Conservation (phyloP, 2,329 filamentous ascomycete genomes). For the Paraphaeosphaeria minitans region DNA sequence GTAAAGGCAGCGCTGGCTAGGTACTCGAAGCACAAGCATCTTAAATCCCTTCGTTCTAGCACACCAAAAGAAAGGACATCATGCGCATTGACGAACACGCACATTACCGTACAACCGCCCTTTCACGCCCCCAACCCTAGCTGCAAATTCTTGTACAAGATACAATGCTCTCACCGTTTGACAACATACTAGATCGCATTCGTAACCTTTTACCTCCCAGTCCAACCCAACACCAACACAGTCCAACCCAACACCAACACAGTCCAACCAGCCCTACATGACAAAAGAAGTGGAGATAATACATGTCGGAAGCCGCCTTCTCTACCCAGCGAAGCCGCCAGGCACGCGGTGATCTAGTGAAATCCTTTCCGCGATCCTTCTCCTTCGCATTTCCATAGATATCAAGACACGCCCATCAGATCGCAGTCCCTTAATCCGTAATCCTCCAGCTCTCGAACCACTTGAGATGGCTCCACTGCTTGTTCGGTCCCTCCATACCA, state of each 20-base stretch:
- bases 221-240: background rate
- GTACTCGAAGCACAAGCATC: too few species aligned
- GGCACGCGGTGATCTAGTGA: too few species aligned
- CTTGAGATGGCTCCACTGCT: slow-evolving; percentile 88
- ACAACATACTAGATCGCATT: background rate
- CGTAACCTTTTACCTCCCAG: background rate
- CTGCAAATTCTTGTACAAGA: background rate
- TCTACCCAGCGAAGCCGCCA: background rate
- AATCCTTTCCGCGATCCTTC: too few species aligned
- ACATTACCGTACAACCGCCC: too few species aligned
- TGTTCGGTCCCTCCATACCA: slow-evolving; percentile 86
- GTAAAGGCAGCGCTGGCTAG: too few species aligned
- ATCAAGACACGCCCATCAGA: too few species aligned
- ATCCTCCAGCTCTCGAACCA: slow-evolving; percentile 92
- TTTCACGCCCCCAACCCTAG: too few species aligned
- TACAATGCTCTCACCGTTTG: background rate
- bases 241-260: background rate
- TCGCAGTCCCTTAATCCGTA: slow-evolving; percentile 59
- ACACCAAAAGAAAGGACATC: too few species aligned
- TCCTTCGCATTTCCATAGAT: too few species aligned
- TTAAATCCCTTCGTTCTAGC: too few species aligned
- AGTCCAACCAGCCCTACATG: background rate
- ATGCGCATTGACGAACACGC: too few species aligned
- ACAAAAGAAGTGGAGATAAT: background rate
- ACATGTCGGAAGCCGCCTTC: background rate